Base-by-base conservation (phyloP, 768 basidiomycete species). In the Naganishia randhawae region DNA sequence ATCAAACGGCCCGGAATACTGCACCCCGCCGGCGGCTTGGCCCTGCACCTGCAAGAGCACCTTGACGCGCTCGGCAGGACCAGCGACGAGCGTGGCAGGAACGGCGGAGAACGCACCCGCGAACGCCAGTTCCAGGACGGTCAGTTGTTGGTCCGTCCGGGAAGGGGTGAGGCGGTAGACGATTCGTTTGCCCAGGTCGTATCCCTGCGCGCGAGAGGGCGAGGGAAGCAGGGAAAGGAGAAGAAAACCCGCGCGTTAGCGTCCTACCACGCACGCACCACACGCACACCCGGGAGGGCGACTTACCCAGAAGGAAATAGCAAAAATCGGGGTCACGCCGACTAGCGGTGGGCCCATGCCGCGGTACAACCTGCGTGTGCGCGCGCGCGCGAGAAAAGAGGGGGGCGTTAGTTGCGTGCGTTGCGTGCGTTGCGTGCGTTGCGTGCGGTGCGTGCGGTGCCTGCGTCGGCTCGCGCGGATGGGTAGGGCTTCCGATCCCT, bases 241-340 rank as follows among this genome's bases (percentile, higher is more conserved):
- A n/a, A n/a, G n/a, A n/a, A n/a, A n/a, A n/a, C n/a, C n/a, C n/a
- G n/a, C n/a, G n/a, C n/a, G n/a, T n/a, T n/a, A n/a, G n/a, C n/a
- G n/a, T n/a, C n/a, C n/a, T n/a, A n/a, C n/a, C n/a, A n/a, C n/a
- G n/a, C n/a, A n/a, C n/a, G n/a, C n/a, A n/a, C n/a, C n/a, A n/a
- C n/a, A n/a, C n/a, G 50, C 10, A 9, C 19, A 25, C n/a, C 9
- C 8, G n/a, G 14, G n/a, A 55, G 14, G 37, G 42, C 19, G n/a
- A 72, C 85, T 67, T 79, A 93, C 94, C 94, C 94, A 97, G 84
- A 99, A 98, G 3, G 92, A 95, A 33, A 98, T 83, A 3, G 96
- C 96, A 75, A 99, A 99, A 76, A 97, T 98, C 37, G 96, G 96
- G 5, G 96, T 98, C 32, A 99, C 92, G 32, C 95, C 92, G 33